Conservation (phyloP, 148 eudicot species). For the Amaranthus cruentus region DNA sequence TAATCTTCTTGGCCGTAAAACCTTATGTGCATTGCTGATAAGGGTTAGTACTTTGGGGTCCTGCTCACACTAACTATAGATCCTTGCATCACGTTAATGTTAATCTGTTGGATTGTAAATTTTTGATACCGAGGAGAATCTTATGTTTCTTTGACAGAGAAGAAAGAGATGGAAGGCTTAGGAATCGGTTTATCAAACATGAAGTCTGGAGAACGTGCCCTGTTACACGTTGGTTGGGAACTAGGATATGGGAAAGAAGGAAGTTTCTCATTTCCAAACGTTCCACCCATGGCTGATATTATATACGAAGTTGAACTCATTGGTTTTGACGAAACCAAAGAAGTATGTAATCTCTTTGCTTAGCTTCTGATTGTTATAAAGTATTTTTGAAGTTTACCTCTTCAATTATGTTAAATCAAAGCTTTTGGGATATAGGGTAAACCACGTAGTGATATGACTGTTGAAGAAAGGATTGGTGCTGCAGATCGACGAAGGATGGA, state of each 20-base stretch:
- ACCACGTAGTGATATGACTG: constrained; percentile 96
- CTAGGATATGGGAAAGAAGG: constrained; percentile 93
- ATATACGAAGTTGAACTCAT: constrained; percentile 92
- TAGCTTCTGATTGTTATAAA: background rate
- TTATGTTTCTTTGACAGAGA: constrained; percentile 50
- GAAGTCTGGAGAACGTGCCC: constrained; percentile 92
- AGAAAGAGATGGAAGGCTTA: constrained; percentile 83
- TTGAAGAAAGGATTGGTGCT: constrained; percentile 91
- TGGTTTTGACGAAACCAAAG: constrained; percentile 93
- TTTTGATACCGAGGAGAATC: background rate
- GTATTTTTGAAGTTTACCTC: background rate
- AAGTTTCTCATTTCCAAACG: constrained; percentile 95
- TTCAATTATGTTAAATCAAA: background rate
- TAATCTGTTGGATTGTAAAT: background rate
- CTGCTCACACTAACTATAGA: background rate
- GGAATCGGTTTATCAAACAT: constrained; percentile 77
- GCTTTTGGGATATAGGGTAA: constrained; percentile 51
- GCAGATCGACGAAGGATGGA: constrained; percentile 98
- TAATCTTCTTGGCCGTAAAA: too few species aligned
- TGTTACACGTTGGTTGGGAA: constrained; percentile 86
- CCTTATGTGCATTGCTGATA: background rate
- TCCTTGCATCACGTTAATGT: background rate
- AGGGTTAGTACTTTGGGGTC: background rate
- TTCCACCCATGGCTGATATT: constrained; percentile 89
- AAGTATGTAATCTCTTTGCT: constrained; percentile 34